Percentiles rank a stretch among this genome's conserved stretches.
These are phyloP conservation scores for Aspergillus piperis DNA, from an alignment of 2,329 filamentous ascomycete genomes.

Conservation along the genomic window DNA sequence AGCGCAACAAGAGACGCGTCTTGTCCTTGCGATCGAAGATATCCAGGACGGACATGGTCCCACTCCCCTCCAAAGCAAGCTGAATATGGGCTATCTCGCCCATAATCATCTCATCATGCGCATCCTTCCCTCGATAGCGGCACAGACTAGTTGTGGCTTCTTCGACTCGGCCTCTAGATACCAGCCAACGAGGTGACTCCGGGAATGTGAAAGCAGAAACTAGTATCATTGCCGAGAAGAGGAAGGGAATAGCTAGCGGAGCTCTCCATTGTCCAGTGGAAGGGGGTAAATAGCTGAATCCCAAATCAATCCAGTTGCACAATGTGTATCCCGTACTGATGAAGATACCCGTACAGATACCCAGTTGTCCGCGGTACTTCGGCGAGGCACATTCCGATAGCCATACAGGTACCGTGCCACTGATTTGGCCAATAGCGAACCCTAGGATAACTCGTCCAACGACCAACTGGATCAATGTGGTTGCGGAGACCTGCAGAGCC, in stretches of 20 bases:
- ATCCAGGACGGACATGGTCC: slow-evolving; percentile 45
- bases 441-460: slow-evolving; percentile 49
- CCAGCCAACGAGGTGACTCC: slow-evolving; percentile 37
- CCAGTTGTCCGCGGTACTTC: slow-evolving; percentile 20
- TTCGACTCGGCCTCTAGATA: slow-evolving; percentile 22
- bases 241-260: slow-evolving; percentile 35
- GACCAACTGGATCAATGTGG: slow-evolving; percentile 48
- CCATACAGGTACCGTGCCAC: slow-evolving; percentile 48
- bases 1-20: slow-evolving; percentile 53
- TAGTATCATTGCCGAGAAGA: slow-evolving; percentile 31
- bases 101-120: slow-evolving; percentile 37
- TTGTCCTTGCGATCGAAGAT: slow-evolving; percentile 46
- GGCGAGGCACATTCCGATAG: slow-evolving; percentile 28
- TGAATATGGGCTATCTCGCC: slow-evolving; percentile 52
- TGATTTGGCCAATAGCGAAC: slow-evolving; percentile 45
- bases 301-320: slow-evolving; percentile 49
- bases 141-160: slow-evolving; percentile 23
- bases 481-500: slow-evolving; percentile 48
- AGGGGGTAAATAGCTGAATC: slow-evolving; percentile 31
- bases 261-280: slow-evolving; percentile 35
- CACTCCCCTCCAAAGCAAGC: slow-evolving; percentile 39
- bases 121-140: not conserved
- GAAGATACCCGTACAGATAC: slow-evolving; percentile 39
- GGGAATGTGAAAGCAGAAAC: slow-evolving; percentile 32
- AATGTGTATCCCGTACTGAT: slow-evolving; percentile 46